These are phyloP conservation scores for Saccharomycopsis hybrid DNA, from an alignment of 1,139 yeast species.

Conservation along the genomic window DNA sequence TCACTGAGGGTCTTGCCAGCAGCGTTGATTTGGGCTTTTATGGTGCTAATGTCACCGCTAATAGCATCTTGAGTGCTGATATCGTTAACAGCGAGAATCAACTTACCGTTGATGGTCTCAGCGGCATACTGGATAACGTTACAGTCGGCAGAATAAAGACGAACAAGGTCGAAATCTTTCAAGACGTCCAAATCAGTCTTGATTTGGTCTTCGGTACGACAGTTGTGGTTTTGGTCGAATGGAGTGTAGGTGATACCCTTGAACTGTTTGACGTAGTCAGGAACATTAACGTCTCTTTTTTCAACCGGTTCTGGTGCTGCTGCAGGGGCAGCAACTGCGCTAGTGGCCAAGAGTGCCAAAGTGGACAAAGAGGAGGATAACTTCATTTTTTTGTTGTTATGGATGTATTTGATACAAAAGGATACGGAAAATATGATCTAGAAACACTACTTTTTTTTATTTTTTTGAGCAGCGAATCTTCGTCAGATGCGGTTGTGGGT, in stretches of 20 bases:
- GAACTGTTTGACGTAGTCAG: slow-evolving; percentile 29
- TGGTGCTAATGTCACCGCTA: slow-evolving; percentile 32
- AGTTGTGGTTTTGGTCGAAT: slow-evolving; percentile 56
- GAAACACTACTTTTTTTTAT: no score
- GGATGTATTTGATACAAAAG: no score
- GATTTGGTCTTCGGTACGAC: slow-evolving; percentile 60
- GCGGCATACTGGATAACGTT: slow-evolving; percentile 62
- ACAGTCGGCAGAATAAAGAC: slow-evolving; percentile 83
- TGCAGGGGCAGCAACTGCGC: neutral
- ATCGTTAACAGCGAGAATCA: slow-evolving; percentile 74
- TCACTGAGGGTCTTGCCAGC: slow-evolving; percentile 61
- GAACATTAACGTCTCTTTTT: slow-evolving; percentile 18
- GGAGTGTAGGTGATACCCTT: slow-evolving; percentile 85
- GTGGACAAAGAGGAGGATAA: neutral
- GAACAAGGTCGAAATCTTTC: slow-evolving; percentile 47
- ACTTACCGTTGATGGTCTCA: slow-evolving; percentile 48
- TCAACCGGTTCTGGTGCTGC: slow-evolving; percentile 28
- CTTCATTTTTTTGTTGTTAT: neutral
- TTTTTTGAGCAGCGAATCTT: no score
- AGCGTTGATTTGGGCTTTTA: slow-evolving; percentile 46
- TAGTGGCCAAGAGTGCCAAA: neutral
- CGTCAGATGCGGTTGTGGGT: no score
- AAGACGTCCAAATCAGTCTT: slow-evolving; percentile 51
- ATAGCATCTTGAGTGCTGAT: slow-evolving; percentile 48
- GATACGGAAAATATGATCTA: no score